Evolutionary conservation across 805 yeast genomes (phyloP), one percentile per base, ranked within the genome.

Genomic region (Ogataea methanolica): DNA sequence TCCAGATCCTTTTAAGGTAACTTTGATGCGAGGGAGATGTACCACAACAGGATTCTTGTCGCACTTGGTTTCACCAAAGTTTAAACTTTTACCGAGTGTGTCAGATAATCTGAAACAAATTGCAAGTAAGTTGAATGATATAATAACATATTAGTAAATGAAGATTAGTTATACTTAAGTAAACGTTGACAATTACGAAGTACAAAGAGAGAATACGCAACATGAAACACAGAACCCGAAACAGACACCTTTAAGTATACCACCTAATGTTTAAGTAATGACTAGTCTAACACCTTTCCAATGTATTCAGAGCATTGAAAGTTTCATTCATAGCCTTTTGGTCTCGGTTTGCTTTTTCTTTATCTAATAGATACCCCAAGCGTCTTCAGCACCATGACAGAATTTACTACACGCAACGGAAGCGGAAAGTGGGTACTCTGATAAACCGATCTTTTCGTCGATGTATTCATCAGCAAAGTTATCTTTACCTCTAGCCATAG

Each of bases 401-500:
- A 94, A 90, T 70, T 94, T 94, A 54, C 96, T 87, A 69, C 98
- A 94, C 5, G 99, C 98, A 47, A 94, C 97, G 12, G 97, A 90
- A 3, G 99, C 99, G 46, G 96, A 87, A 52, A 94, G 77, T 44
- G 99, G 96, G 67, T 91, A 94, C 61, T 92, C 90, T 34, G 97
- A 89, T 48, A 94, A 83, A 58, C 97, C 97, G 50, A 94, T 85
- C 63, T 92, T 94, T 68, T 94, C 98, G 66, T 94, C 98, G 39
- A 92, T 96, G 62, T 68, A 92, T 68, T 91, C 98, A 67, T 94
- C 99, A 22, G 99, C 99, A 69, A 94, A 94, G 58, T 83, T 90
- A 69, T 94, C 99, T 65, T 85, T 86, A 62, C 99, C 99, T 68
- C 97, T 83, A 19, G 99, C 99, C 97, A 94, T 94, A 41, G 99